Evolutionary conservation across 2,329 filamentous ascomycete genomes (phyloP), one percentile per base, ranked within the genome.

Genomic region (Clonostachys byssicola): DNA sequence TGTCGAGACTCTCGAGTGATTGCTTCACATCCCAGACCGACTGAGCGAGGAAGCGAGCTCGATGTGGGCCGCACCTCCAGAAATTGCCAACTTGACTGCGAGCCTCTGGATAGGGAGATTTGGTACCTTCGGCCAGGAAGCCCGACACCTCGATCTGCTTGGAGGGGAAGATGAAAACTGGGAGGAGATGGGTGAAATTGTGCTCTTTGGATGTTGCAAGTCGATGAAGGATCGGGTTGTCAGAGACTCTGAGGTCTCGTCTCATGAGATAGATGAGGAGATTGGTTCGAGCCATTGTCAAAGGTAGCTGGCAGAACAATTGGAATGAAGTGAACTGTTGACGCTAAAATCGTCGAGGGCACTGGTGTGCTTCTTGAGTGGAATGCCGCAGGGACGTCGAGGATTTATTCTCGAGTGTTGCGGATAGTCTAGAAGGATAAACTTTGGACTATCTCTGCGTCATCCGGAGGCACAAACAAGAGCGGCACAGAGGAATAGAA

Each of bases 61-160:
- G 77, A 56, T 88, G 80, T 6, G 81, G 82, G 3, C 88, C 88
- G 56, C 86, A 90, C 59, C 88, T 74, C 84, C 85, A 90, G 59
- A 88, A 88, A 2, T 74, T 70, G 12, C 77, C 85, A 5, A 86
- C 67, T n/a, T 72, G 62, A 55, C 85, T 88, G 48, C 78, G 74
- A 5, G 88, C 86, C 56, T 83, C 79, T 0, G 83, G 83, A 52
- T 87, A 91, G 0, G 88, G 88, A 7, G 77, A 86, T 44, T 70
- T 66, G 43, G 70, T 65, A 43, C 66, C 56, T 42, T 75, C 61
- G 13, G 67, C 65, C n/a, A 92, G 66, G 56, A 92, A 88, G 2
- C 89, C 89, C 0, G 85, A 87, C 1, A 88, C 72, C 59, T 92
- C 88, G 18, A 92, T 69, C 55, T 92, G 87, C 45, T 87, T 74